These are phyloP conservation scores for Lunularia cruciata DNA, from an alignment of 225 moss, liverwort and hornwort species.

Conservation along the genomic window DNA sequence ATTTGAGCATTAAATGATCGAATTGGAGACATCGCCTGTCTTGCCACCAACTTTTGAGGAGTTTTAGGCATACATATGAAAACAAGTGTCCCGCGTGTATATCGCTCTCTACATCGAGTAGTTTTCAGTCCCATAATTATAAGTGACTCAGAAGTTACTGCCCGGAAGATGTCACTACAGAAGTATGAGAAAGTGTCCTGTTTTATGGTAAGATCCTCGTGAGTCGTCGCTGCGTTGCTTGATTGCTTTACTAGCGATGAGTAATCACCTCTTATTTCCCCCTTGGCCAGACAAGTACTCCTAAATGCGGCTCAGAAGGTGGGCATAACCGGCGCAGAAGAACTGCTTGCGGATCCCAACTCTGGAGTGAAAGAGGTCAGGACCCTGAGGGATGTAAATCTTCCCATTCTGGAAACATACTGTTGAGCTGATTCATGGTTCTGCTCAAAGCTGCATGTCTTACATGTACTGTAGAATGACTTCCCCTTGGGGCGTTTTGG, in stretches of 20 bases:
- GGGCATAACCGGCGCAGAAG: conserved; percentile 56
- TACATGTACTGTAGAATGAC: neutral
- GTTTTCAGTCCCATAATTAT: too few species aligned
- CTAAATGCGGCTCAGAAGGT: conserved; percentile 70
- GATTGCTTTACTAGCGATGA: neutral
- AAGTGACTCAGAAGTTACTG: too few species aligned
- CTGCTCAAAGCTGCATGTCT: neutral
- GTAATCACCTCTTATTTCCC: neutral
- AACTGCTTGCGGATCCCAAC: conserved; percentile 55
- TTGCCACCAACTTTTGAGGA: too few species aligned
- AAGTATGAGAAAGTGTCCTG: too few species aligned
- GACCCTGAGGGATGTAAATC: neutral
- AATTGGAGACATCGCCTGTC: too few species aligned
- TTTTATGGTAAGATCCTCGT: too few species aligned
- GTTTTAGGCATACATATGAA: too few species aligned
- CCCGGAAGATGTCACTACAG: too few species aligned
- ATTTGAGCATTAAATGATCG: too few species aligned
- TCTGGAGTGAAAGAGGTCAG: conserved; percentile 66
- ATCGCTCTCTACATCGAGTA: too few species aligned
- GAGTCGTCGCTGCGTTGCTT: neutral
- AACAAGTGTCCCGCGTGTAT: too few species aligned
- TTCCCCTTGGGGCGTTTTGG: neutral
- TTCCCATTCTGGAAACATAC: neutral
- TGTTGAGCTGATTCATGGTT: neutral
- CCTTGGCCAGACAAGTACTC: conserved; percentile 45